A percentile compares a stretch with the other conserved stretches of the same genome.
Evolutionary conservation across 2,329 filamentous ascomycete genomes (phyloP).

Genomic region (Penicillium sp.): DNA sequence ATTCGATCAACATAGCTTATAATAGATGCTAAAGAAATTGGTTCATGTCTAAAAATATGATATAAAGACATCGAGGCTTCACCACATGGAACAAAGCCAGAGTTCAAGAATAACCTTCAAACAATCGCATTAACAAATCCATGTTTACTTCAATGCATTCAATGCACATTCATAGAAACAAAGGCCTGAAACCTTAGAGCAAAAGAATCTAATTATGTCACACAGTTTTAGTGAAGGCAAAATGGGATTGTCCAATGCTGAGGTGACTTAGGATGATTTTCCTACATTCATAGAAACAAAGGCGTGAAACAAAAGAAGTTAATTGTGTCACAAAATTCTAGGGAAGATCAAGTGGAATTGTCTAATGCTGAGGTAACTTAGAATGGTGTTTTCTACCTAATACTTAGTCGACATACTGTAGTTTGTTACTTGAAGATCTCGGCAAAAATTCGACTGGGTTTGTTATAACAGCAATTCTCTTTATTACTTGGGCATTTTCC

Average conservation of each 20-base stretch:
- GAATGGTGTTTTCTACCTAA: background rate
- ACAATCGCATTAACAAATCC: too few relatives aligned
- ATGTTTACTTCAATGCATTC: background rate
- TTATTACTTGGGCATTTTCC: too few relatives aligned
- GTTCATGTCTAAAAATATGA: background rate
- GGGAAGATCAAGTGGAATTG: background rate
- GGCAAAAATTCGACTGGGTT: too few relatives aligned
- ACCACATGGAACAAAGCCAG: background rate
- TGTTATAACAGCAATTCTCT: too few relatives aligned
- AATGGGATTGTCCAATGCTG: background rate
- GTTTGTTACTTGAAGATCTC: too few relatives aligned
- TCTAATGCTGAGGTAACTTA: background rate
- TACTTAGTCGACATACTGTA: too few relatives aligned
- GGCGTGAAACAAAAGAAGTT: background rate
- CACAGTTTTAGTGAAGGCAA: background rate
- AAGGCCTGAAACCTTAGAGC: background rate
- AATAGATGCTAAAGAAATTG: background rate
- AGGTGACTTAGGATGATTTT: background rate
- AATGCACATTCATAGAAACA: background rate
- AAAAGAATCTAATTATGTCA: background rate
- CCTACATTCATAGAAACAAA: background rate
- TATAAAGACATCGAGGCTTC: background rate
- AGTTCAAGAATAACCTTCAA: too few relatives aligned
- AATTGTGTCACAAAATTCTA: background rate
- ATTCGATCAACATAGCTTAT: background rate